Evolutionary conservation across 257 asterid species (phyloP), one percentile per base, ranked within the genome.

Genomic region (Solanum arcanum): DNA sequence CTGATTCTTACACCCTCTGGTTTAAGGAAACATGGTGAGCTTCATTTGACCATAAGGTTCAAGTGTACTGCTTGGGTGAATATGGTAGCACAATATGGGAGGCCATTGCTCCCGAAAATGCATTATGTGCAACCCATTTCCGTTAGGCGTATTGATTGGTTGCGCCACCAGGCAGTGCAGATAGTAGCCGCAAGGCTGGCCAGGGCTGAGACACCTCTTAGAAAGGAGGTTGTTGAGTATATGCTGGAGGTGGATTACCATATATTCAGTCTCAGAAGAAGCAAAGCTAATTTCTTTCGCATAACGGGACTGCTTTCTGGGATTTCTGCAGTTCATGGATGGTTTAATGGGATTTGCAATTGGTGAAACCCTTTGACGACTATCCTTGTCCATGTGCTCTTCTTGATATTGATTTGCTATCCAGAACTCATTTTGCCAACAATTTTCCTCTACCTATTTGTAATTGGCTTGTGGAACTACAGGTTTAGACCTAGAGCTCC

Each of bases 31-130:
- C 93, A 95, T 5, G 99, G 99, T 14, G 98, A 97, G 46, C 98
- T 97, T 77, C 98, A 97, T 82, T 69, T 97, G 83, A 99, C 99
- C 0, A 15, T 96, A 86, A 91, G 98, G 14, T 97, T 94, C 95
- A 93, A 98, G n/a, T 95, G 99, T 93, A 95, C 96, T 1, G 97
- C 98, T 31, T 95, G 97, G 98, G 94, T 87, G 64, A 91, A 94
- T 84, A 91, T 97, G 98, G 88, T 97, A 83, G 83, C 97, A 1
- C 99, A 95, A 52, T 97, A 97, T 52, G 94, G 96, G n/a, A 93
- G 89, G 88, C 99, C 99, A 0, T 83, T 97, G 94, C 98, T 97
- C 46, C 99, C 99, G 3, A 97, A 95, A 74, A 92, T 94, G 98
- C 98, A 97, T 86, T 95, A 94, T 80, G 88, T 89, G 62, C 94